Evolutionary conservation across 176 grass and related monocot genomes (phyloP).

Genomic region (Miscanthus lutarioriparius): DNA sequence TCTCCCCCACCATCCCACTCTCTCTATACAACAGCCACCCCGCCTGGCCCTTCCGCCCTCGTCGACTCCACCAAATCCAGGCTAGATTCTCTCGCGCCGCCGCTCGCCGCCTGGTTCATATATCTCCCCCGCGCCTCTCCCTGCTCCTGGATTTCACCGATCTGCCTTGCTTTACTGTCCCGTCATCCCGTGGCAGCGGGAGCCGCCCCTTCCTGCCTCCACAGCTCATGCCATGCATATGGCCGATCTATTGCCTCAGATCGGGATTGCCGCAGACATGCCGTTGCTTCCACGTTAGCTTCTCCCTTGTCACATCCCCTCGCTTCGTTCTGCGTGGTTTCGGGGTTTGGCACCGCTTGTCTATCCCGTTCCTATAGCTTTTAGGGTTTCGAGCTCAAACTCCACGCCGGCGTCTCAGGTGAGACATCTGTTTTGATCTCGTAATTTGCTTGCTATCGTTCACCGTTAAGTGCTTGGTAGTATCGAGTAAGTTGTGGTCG

Average conservation of each 20-base stretch:
- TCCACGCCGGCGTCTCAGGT: constrained; percentile 36
- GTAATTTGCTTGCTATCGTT: not conserved
- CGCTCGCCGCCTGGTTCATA: not conserved
- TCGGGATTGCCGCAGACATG: not conserved
- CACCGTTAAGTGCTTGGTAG: not conserved
- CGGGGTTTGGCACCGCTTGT: not conserved
- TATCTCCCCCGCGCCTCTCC: not conserved
- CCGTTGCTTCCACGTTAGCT: not conserved
- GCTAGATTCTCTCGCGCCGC: not conserved
- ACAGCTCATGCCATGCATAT: constrained; percentile 1
- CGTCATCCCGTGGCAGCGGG: not conserved
- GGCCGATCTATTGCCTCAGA: not conserved
- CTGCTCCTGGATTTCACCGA: constrained; percentile 1
- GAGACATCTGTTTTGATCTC: constrained; percentile 6
- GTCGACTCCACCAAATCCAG: constrained; percentile 41
- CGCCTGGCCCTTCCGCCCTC: not conserved
- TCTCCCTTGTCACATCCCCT: not conserved
- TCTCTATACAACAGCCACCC: constrained; percentile 13
- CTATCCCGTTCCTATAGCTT: not conserved
- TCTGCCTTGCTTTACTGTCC: not conserved
- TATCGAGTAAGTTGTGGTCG: not conserved
- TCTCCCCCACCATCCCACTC: not conserved
- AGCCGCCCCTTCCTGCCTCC: not conserved
- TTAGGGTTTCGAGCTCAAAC: constrained; percentile 42
- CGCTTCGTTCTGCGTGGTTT: not conserved